Evolutionary conservation across 768 basidiomycete genomes (phyloP), one percentile per base, ranked within the genome.

Genomic region (Flagelloscypha sp.): DNA sequence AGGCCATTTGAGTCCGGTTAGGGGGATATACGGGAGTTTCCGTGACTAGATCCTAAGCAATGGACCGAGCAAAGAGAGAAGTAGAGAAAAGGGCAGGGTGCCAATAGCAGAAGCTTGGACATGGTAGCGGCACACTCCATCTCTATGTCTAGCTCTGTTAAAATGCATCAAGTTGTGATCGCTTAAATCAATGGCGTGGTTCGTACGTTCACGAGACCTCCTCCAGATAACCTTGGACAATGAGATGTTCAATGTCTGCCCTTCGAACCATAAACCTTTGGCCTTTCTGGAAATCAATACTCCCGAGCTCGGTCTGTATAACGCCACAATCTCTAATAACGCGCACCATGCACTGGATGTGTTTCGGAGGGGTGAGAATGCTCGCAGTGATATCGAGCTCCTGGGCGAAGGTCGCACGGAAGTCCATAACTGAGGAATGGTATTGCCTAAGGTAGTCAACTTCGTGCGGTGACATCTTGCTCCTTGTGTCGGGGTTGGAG

Each of bases 211-310:
- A n/a, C n/a, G n/a, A 80, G 41, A 94, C 79, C 49, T 93, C 79
- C 63, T 97, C 87, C 46, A 99, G 62, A 56, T 83, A 94, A 4
- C 93, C 93, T 51, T 92, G 86, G 1, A 93, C 79, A 47, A 98
- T 88, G 47, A 98, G 68, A 55, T 93, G 83, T 55, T 99, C 95
- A 42, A 99, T 81, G 53, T 93, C 89, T 6, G 84, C 74, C 46
- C 88, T 65, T 24, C 86, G 68, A 34, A 97, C 81, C 69, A 92
- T 79, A 49, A 87, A 94, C 43, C 94, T 63, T 57, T 89, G 83
- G 0, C 92, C 94, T 56, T 81, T 85, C 51, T 74, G 72, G 52
- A 98, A 92, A 55, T 93, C 84, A 40, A 99, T 81, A 38, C 74
- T 81, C 7, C 95, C 95, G 38, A 83, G 63, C 58, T 95, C 90